A percentile compares a stretch with the other conserved stretches of the same genome.
Conservation (phyloP, 345 rosid genomes). For the Sisymbrium altissimum region DNA sequence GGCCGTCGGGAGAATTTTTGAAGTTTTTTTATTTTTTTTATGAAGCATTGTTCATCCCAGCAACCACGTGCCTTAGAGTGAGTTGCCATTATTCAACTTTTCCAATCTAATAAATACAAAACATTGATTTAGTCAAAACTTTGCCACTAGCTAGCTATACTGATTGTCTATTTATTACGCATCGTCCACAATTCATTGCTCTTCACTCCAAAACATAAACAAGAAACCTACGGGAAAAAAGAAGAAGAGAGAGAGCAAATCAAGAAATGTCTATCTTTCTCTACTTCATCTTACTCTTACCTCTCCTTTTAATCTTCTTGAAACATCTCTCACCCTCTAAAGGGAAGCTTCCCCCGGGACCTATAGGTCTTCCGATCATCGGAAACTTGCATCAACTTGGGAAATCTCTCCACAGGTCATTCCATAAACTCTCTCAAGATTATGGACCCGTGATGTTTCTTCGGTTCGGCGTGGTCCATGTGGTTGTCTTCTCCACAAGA, state of each 20-base stretch:
- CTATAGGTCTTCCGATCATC: slow-evolving; percentile 38
- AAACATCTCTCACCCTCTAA: slow-evolving; percentile 1
- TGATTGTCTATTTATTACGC: slow-evolving; percentile 3
- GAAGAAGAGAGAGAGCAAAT: neutral
- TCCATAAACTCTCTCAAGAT: slow-evolving; percentile 34
- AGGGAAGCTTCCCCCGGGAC: slow-evolving; percentile 38
- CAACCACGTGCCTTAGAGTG: neutral
- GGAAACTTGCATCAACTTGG: slow-evolving; percentile 51
- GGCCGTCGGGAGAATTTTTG: neutral
- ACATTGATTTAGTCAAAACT: slow-evolving; percentile 15
- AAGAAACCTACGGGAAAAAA: neutral
- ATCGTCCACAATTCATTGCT: neutral
- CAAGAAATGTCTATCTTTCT: slow-evolving; percentile 16
- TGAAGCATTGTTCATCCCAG: neutral
- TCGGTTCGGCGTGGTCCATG: slow-evolving; percentile 38
- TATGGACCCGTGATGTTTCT: slow-evolving; percentile 52
- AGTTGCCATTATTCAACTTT: slow-evolving; percentile 3
- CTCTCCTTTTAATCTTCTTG: slow-evolving; percentile 10
- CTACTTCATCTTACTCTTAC: slow-evolving; percentile 6
- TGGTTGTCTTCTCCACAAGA: slow-evolving; percentile 42
- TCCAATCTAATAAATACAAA: slow-evolving; percentile 4
- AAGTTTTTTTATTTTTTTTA: neutral
- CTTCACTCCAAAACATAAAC: slow-evolving; percentile 22
- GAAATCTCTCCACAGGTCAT: slow-evolving; percentile 34
- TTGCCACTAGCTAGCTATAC: neutral